Evolutionary conservation across 257 asterid species (phyloP).

Genomic region (Rhazya stricta): DNA sequence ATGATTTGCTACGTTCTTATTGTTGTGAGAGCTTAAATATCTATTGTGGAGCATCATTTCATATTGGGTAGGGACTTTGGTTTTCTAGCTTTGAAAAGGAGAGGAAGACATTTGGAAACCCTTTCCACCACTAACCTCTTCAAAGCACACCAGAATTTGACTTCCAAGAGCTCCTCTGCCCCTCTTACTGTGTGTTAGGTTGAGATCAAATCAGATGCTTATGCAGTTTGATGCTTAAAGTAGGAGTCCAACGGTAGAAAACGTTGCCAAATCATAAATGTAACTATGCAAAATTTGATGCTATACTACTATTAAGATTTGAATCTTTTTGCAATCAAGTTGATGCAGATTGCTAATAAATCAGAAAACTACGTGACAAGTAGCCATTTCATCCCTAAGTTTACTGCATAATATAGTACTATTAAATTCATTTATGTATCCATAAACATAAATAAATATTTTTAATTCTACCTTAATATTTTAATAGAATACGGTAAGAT

Average conservation of each 20-base stretch:
- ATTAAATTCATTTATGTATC: too few relatives aligned
- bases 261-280: neutral
- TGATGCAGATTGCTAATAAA: slow-evolving; percentile 2
- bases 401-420: too few relatives aligned
- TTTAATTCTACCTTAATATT: too few relatives aligned
- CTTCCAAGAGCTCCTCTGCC: neutral
- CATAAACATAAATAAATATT: too few relatives aligned
- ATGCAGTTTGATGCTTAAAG: neutral
- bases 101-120: neutral
- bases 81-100: neutral
- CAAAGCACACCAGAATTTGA: neutral
- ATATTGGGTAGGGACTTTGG: too few relatives aligned
- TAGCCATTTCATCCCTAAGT: neutral
- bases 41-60: too few relatives aligned
- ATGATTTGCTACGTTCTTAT: too few relatives aligned
- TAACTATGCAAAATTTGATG: neutral
- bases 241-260: neutral
- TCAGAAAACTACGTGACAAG: neutral
- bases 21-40: too few relatives aligned
- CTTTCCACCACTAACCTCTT: too few relatives aligned
- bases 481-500: too few relatives aligned
- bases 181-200: neutral
- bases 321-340: neutral
- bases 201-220: neutral
- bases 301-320: neutral